A percentile compares a stretch with the other conserved stretches of the same genome.
Conservation (phyloP, 1,139 yeast species). For the Magnusiomyces suaveolens region DNA sequence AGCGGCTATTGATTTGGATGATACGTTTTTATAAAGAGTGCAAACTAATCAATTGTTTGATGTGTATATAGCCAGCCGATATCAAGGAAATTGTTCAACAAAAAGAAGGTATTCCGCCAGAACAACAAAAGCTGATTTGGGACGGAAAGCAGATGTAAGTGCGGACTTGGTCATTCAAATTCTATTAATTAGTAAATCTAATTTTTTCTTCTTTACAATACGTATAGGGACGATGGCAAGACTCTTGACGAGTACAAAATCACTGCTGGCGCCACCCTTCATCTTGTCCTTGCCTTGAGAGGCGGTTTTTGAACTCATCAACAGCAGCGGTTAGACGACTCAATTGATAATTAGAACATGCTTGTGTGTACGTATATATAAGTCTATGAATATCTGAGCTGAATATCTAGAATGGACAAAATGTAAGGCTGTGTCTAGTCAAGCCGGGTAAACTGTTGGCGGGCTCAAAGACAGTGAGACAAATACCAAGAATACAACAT, state of each 20-base stretch:
- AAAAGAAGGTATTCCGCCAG: constrained; percentile 95
- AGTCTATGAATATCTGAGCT: too few species aligned
- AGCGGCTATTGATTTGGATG: background rate
- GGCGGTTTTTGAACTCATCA: constrained; percentile 67
- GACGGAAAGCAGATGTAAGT: constrained; percentile 82
- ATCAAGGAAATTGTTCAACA: constrained; percentile 93
- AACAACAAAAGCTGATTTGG: constrained; percentile 84
- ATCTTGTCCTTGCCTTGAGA: constrained; percentile 79
- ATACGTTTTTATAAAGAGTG: too few species aligned
- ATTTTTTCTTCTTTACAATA: background rate
- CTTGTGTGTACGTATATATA: too few species aligned
- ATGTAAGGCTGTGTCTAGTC: too few species aligned
- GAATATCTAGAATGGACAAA: too few species aligned
- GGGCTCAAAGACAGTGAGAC: too few species aligned
- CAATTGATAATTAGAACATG: too few species aligned
- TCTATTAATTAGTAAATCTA: background rate
- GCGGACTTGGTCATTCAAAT: background rate
- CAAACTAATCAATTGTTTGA: background rate
- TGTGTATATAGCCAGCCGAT: constrained; percentile 43
- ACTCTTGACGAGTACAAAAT: constrained; percentile 59
- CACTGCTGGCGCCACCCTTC: constrained; percentile 64
- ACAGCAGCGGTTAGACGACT: too few species aligned
- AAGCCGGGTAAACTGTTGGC: too few species aligned
- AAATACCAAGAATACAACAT: too few species aligned
- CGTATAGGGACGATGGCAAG: constrained; percentile 52